Evolutionary conservation across 202 grass and related monocot species (phyloP), one percentile per base, ranked within the genome.

Genomic region (Tripidium arundinaceum): DNA sequence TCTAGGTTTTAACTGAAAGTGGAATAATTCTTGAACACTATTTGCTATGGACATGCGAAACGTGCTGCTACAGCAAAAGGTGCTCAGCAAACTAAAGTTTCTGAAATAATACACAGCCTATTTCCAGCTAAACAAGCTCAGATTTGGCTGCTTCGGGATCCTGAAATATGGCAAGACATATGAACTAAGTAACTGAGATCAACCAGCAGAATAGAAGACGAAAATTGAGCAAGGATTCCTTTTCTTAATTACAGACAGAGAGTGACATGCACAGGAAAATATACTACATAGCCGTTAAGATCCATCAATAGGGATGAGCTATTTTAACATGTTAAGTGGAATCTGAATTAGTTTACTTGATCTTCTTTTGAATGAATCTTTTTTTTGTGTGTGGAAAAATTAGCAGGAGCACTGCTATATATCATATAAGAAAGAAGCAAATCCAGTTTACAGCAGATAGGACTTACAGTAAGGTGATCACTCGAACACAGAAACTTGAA

Each of bases 61-160:
- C n/a, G n/a, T n/a, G n/a, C n/a, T n/a, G n/a, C n/a, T n/a, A n/a
- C n/a, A n/a, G n/a, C n/a, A n/a, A n/a, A n/a, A n/a, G n/a, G n/a
- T n/a, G n/a, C n/a, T n/a, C n/a, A n/a, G n/a, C n/a, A n/a, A n/a
- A n/a, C n/a, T n/a, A n/a, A n/a, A n/a, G n/a, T n/a, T n/a, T n/a
- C n/a, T 31, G 29, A 97, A 57, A 97, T 91, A 40, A 94, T 77
- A 75, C 89, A 90, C 42, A 79, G 90, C 61, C 89, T 70, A 21
- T 91, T 89, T 70, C 72, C 73, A 25, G 89, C 85, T 25, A 84
- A 83, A 83, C 85, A 92, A 68, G 94, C 86, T 81, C 87, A 92
- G 63, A 97, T 94, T 84, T 97, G 94, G 81, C 94, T 97, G 86
- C 76, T n/a, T n/a, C 85, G 87, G 74, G 94, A 94, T 25, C 94